Percentiles rank a stretch among this genome's conserved stretches.
phyloP scores from a whole-genome alignment of 371 early-diverging fungal species.

The Apophysomyces elegans region DNA sequence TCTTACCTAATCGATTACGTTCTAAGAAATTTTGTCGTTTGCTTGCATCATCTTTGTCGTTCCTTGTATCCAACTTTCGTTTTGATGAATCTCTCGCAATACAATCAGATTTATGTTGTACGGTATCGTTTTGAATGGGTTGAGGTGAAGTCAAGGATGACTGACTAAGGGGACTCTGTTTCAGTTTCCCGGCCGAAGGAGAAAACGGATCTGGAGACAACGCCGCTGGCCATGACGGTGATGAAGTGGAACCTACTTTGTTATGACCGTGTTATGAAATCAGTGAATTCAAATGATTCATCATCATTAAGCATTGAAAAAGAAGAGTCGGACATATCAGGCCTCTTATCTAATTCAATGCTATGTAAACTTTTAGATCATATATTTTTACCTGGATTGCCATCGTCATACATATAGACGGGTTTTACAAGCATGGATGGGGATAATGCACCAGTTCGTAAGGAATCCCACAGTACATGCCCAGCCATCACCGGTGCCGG shows the following conservation, averaged over 20 bases:
- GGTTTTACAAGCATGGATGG: conserved; percentile 80
- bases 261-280: too few species aligned
- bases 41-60: conserved; percentile 55
- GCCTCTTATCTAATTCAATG: background rate
- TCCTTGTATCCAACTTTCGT: conserved; percentile 21
- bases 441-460: conserved; percentile 76
- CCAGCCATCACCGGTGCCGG: conserved; percentile 46
- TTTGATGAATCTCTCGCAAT: conserved; percentile 4
- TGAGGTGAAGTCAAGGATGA: background rate
- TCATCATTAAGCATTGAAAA: too few species aligned
- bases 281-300: too few species aligned
- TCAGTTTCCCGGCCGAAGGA: background rate
- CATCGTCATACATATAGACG: conserved; percentile 42
- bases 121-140: background rate
- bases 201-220: background rate
- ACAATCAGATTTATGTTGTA: background rate
- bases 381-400: background rate
- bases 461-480: conserved; percentile 65
- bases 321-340: too few species aligned
- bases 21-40: conserved; percentile 82
- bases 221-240: too few species aligned
- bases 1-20: conserved; percentile 78
- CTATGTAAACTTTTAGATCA: background rate
- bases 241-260: too few species aligned
- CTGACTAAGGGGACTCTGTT: background rate